Evolutionary conservation across 371 early-diverging fungal species (phyloP), one percentile per base, ranked within the genome.

Genomic region (Mucor velutinosus): DNA sequence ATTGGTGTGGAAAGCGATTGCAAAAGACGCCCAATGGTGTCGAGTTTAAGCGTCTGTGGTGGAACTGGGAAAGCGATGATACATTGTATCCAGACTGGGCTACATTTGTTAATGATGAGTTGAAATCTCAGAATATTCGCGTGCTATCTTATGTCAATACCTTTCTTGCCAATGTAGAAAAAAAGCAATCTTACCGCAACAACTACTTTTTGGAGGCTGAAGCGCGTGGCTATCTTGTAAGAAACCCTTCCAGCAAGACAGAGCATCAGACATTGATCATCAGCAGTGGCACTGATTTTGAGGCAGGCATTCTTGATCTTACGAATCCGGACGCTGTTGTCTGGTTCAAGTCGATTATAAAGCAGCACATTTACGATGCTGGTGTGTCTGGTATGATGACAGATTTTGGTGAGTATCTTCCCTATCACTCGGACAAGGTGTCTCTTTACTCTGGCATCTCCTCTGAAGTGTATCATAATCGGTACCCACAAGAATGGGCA

Each of bases 41-140:
- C 6, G 72, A 72, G 14, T 62, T 74, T 33, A 72, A 78, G 65
- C 73, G 80, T 0, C 58, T 78, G 2, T 82, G 80, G 79, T 80
- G 81, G 83, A 77, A 79, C 45, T 81, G 81, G 81, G 81, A 83
- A 51, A 60, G 70, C 43, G 80, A 78, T 51, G 59, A 60, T 27
- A 53, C 32, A n/a, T 53, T 73, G 14, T 80, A 84, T 59, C 80
- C 82, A 2, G 65, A 75, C 47, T 84, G 84, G 83, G 14, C 55
- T 1, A 35, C 45, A 1, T 69, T 83, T 39, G 78, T 83, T 6
- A 35, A 73, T 14, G 60, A 73, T 14, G 61, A 80, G 5, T 17
- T 62, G 15, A 32, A 35, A 2, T 15, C 56, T 10, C 65, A 74
- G 1, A 60, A 71, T 19, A 72, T 81, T 19, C 65, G 72, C 3